These are phyloP conservation scores for Aspergillus conjunctus DNA, from an alignment of 495 filamentous ascomycete species.

Conservation along the genomic window DNA sequence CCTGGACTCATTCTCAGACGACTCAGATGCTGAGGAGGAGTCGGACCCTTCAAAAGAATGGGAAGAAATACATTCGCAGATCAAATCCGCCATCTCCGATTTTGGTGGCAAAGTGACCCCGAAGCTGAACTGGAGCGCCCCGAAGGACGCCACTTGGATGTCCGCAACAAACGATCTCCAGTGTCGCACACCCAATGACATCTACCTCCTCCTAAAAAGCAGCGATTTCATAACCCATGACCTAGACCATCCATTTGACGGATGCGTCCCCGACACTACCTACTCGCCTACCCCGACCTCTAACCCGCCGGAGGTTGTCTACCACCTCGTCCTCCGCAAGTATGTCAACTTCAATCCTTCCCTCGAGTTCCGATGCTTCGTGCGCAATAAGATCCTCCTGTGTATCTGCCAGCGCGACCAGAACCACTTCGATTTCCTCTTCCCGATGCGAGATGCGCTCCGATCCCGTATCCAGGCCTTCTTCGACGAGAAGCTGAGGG, in stretches of 20 bases:
- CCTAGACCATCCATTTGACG: slow-evolving; percentile 88
- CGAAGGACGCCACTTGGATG: slow-evolving; percentile 98
- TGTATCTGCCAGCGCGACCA: slow-evolving; percentile 88
- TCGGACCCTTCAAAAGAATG: slow-evolving; percentile 60
- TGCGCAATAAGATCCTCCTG: slow-evolving; percentile 73
- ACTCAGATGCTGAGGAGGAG: slow-evolving; percentile 49
- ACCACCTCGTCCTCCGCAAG: slow-evolving; percentile 79
- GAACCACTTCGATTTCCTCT: slow-evolving; percentile 85
- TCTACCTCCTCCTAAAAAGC: slow-evolving; percentile 90
- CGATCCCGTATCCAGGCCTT: slow-evolving; percentile 64
- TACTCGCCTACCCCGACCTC: slow-evolving; percentile 21
- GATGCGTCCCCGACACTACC: slow-evolving; percentile 54
- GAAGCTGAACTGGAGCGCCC: slow-evolving; percentile 96
- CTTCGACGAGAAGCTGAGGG: slow-evolving; percentile 69
- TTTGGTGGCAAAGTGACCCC: slow-evolving; percentile 82
- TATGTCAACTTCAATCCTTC: slow-evolving; percentile 85
- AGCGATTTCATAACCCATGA: slow-evolving; percentile 94
- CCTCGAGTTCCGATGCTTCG: slow-evolving; percentile 94
- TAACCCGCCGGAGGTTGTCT: slow-evolving; percentile 50
- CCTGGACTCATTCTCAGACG: slow-evolving; percentile 42
- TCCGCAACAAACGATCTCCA: slow-evolving; percentile 85
- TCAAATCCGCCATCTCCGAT: slow-evolving; percentile 73
- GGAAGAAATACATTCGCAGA: slow-evolving; percentile 71
- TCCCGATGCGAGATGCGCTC: slow-evolving; percentile 63
- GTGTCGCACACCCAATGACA: slow-evolving; percentile 82